Evolutionary conservation across 257 asterid species (phyloP).

Genomic region (Solanum boliviense): DNA sequence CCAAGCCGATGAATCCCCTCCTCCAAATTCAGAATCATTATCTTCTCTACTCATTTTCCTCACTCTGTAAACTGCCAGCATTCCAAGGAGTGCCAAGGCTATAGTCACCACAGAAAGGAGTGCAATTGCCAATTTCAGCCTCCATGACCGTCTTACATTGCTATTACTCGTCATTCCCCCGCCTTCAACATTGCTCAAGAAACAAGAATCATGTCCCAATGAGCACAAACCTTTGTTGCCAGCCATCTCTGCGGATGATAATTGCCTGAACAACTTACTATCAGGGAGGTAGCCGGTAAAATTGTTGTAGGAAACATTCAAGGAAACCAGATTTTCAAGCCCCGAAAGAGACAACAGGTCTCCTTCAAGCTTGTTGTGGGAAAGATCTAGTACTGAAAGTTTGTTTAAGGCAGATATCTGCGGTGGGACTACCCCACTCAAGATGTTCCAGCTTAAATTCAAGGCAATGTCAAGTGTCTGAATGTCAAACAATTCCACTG

Average conservation of each 20-base stretch:
- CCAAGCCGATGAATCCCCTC: constrained; percentile 40
- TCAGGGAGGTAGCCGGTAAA: constrained; percentile 75
- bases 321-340: constrained; percentile 56
- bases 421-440: constrained; percentile 57
- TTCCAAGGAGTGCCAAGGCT: constrained; percentile 45
- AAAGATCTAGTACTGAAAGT: constrained; percentile 54
- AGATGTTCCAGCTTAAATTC: constrained; percentile 60
- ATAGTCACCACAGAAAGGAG: constrained; percentile 29
- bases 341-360: constrained; percentile 49
- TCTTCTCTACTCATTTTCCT: constrained; percentile 36
- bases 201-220: constrained; percentile 49
- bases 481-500: constrained; percentile 40
- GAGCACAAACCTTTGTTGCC: constrained; percentile 58
- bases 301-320: constrained; percentile 60
- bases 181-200: constrained; percentile 24
- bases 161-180: constrained; percentile 11
- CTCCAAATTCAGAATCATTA: constrained; percentile 45
- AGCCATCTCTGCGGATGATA: constrained; percentile 38
- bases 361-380: constrained; percentile 65
- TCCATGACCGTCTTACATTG: constrained; percentile 31
- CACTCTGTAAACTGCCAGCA: constrained; percentile 41
- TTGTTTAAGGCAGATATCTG: constrained; percentile 46
- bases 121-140: constrained; percentile 48
- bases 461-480: constrained; percentile 60
- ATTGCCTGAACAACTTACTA: constrained; percentile 64